A percentile compares a stretch with the other conserved stretches of the same genome.
Evolutionary conservation across 768 basidiomycete genomes (phyloP).

Genomic region (Hypholoma fasciculare): DNA sequence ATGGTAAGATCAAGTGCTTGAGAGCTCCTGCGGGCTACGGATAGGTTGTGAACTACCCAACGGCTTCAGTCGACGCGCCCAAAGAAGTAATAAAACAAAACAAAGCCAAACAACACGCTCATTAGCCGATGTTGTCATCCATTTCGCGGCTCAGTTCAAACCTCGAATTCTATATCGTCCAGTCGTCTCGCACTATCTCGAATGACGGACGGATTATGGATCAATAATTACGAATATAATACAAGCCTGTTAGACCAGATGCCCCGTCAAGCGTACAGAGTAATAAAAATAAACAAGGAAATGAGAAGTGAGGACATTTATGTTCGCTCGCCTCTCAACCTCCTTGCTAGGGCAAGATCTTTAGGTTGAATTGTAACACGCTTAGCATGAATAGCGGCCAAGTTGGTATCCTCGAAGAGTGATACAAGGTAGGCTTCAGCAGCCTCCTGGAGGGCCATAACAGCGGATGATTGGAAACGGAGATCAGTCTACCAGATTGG

Average conservation of each 20-base stretch:
- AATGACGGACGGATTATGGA: background rate
- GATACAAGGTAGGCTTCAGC: slow-evolving; percentile 73
- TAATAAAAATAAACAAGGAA: slow-evolving; percentile 4
- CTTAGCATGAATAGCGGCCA: slow-evolving; percentile 63
- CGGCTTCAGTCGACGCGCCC: background rate
- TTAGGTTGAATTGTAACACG: slow-evolving; percentile 63
- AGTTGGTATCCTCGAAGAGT: slow-evolving; percentile 68
- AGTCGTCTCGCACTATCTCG: background rate
- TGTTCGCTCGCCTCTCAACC: slow-evolving; percentile 35
- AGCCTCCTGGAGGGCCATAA: slow-evolving; percentile 69
- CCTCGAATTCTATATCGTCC: too few species aligned
- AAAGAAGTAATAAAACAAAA: slow-evolving; percentile 6
- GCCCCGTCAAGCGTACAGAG: slow-evolving; percentile 3
- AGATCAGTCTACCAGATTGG: slow-evolving; percentile 55
- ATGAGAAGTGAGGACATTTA: slow-evolving; percentile 17
- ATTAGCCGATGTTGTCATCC: too few species aligned
- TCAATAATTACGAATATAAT: slow-evolving; percentile 9
- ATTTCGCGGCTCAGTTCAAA: too few species aligned
- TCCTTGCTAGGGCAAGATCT: slow-evolving; percentile 54
- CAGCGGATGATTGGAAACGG: slow-evolving; percentile 73
- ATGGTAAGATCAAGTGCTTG: slow-evolving; percentile 12
- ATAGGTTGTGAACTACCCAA: background rate
- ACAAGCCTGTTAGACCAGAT: slow-evolving; percentile 13
- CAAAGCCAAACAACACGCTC: slow-evolving; percentile 23
- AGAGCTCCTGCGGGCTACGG: background rate